phyloP scores from a whole-genome alignment of 129 eudicot genomes.

The Ambrosia trifida region DNA sequence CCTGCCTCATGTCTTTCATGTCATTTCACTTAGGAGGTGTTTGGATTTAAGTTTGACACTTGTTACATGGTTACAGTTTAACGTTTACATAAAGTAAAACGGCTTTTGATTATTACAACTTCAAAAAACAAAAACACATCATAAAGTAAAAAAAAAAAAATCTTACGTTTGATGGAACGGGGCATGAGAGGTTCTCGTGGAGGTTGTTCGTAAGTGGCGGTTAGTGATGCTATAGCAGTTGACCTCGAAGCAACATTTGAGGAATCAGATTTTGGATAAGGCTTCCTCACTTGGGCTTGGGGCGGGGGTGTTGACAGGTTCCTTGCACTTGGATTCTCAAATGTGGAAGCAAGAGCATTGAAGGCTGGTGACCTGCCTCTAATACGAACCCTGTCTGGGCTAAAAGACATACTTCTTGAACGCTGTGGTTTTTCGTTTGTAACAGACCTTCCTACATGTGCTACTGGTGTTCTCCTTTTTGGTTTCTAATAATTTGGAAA shows the following conservation, averaged over 20 bases:
- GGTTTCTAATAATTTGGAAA: constrained; percentile 63
- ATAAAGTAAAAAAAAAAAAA: not conserved
- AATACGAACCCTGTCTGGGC: constrained; percentile 79
- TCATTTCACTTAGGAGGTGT: no score
- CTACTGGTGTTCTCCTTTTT: constrained; percentile 69
- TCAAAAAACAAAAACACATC: no score
- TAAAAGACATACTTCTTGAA: constrained; percentile 80
- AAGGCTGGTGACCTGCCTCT: constrained; percentile 98
- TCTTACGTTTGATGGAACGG: constrained; percentile 70
- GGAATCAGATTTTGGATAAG: constrained; percentile 76
- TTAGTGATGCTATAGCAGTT: constrained; percentile 63
- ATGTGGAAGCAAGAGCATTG: constrained; percentile 92
- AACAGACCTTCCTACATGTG: constrained; percentile 74
- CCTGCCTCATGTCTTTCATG: no score
- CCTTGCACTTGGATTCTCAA: constrained; percentile 74
- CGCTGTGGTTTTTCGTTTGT: constrained; percentile 83
- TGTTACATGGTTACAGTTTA: not conserved
- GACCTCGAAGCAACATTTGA: constrained; percentile 47
- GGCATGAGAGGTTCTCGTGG: constrained; percentile 58
- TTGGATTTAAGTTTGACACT: not conserved
- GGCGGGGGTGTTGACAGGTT: constrained; percentile 99
- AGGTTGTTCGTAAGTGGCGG: constrained; percentile 63
- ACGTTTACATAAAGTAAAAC: no score
- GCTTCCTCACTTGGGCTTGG: constrained; percentile 59
- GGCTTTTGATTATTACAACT: no score